Evolutionary conservation across 2,329 filamentous ascomycete genomes (phyloP), one percentile per base, ranked within the genome.

Genomic region (Trichophyton mentagrophytes): DNA sequence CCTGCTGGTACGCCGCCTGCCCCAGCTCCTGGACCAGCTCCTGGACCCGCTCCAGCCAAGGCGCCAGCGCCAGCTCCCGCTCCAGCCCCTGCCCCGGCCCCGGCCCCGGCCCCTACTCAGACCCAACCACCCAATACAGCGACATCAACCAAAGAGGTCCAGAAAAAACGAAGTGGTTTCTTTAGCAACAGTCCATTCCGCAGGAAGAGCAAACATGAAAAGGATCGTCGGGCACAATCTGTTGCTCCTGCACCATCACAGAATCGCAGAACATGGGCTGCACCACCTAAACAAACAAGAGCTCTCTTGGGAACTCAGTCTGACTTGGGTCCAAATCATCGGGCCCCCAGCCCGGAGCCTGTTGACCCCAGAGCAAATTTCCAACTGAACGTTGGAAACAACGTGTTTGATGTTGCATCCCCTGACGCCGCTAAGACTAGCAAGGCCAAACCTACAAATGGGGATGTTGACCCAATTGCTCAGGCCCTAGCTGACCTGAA

Each of bases 151-250:
- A 89, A 86, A 69, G 80, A 84, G 55, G 78, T 90, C 15, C 79
- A 81, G 64, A 86, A 85, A 75, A 84, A 82, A 69, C 84, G 84
- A 72, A 95, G 89, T 63, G 88, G 89, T 0, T 96, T 97, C 74
- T 95, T 99, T 76, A 89, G 91, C 71, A 90, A 90, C 67, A 88
- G 92, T 69, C 92, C 92, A 0, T 99, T 99, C 77, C 82, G 91
- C 36, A 84, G 92, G 60, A 96, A 95, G 82, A 96, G 91, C 71
- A 90, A 87, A 68, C 83, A 83, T 65, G 85, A 87, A 60, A 91
- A 89, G 68, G 89, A 78, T 38, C 70, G 73, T 40, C 71, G 73
- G 53, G 67, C 67, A 13, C 68, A 71, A 17, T 64, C 71, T 60
- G 64, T 25, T 13, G 53, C 73, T 30, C 72, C 75, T n/a, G 66